Base-by-base conservation (phyloP, 371 early-diverging fungal species). In the Fennellomyces sp. region DNA sequence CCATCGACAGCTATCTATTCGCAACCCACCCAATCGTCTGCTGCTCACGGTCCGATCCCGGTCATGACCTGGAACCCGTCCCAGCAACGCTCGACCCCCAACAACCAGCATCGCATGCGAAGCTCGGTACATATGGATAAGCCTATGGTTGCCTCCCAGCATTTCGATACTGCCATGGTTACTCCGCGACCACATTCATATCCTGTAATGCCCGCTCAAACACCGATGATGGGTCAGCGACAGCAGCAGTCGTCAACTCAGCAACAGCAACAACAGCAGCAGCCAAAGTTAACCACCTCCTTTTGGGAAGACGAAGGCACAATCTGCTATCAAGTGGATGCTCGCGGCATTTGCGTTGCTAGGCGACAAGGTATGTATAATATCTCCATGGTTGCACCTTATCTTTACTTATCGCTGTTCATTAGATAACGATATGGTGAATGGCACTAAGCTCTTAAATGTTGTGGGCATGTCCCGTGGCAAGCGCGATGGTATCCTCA, bases 381-480 rank as follows among this genome's bases (percentile, higher is more conserved):
- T n/a, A n/a, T n/a, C n/a, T n/a, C n/a, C n/a, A n/a, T n/a, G n/a
- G n/a, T n/a, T n/a, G n/a, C n/a, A n/a, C n/a, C n/a, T n/a, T n/a
- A 33, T 33, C 35, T 33, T 33, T 33, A 8, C 35, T 33, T 33
- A 13, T 33, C 13, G 13, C 35, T 39, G 13, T 36, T 29, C 23
- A 39, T 41, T 50, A 76, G 92, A 93, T 64, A 90, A 91, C 62
- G 83, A 91, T 63, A 90, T 90, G 89, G 83, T 92, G 39, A 92
- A 93, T 65, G 92, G 94, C n/a, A 93, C 94, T 26, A 93, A 93
- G 63, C 76, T 93, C 21, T 73, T 92, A 8, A 93, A 93, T 59
- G 91, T 93, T 11, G 89, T 87, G 27, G 90, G 90, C 52, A 92
- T 93, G 93, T 88, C 94, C 52, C 86, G 94, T 19, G 94, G 94